These are phyloP conservation scores for Mortierella claussenii DNA, from an alignment of 192 early-diverging fungal species.

Conservation along the genomic window DNA sequence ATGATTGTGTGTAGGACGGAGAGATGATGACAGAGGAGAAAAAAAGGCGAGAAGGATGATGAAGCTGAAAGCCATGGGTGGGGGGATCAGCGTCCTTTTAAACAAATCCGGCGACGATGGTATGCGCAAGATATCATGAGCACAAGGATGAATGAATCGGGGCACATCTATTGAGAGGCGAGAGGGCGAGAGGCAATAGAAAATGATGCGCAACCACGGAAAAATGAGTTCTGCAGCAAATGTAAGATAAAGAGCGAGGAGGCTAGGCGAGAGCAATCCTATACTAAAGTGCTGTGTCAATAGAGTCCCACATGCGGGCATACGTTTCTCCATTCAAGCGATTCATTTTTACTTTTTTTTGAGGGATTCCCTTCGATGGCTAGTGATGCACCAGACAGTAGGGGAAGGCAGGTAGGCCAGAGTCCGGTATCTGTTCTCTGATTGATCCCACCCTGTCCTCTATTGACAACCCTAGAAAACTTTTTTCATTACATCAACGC, in stretches of 20 bases:
- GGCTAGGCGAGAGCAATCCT: neutral
- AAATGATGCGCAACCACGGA: constrained; percentile 7
- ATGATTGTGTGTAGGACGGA: constrained; percentile 10
- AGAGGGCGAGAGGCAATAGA: constrained; percentile 4
- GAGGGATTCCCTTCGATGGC: too few relatives aligned
- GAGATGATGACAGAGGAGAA: constrained; percentile 7
- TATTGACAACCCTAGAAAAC: too few relatives aligned
- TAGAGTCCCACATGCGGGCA: constrained; percentile 25
- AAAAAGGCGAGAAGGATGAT: neutral
- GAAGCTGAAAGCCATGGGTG: neutral
- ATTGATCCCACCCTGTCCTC: neutral
- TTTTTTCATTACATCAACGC: neutral
- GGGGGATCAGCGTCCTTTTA: neutral
- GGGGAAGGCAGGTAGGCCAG: too few relatives aligned
- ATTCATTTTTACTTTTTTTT: too few relatives aligned
- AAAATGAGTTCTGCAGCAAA: constrained; percentile 21
- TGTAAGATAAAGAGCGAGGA: too few relatives aligned
- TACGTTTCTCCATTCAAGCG: constrained; percentile 38
- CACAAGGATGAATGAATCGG: too few relatives aligned
- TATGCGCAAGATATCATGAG: neutral
- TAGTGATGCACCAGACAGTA: too few relatives aligned
- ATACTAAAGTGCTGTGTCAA: neutral
- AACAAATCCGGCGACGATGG: constrained; percentile 1
- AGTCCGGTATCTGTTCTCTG: neutral
- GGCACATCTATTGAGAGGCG: too few relatives aligned